These are phyloP conservation scores for Cylindrodendrum hubeiense DNA, from an alignment of 2,329 filamentous ascomycete species.

Conservation along the genomic window DNA sequence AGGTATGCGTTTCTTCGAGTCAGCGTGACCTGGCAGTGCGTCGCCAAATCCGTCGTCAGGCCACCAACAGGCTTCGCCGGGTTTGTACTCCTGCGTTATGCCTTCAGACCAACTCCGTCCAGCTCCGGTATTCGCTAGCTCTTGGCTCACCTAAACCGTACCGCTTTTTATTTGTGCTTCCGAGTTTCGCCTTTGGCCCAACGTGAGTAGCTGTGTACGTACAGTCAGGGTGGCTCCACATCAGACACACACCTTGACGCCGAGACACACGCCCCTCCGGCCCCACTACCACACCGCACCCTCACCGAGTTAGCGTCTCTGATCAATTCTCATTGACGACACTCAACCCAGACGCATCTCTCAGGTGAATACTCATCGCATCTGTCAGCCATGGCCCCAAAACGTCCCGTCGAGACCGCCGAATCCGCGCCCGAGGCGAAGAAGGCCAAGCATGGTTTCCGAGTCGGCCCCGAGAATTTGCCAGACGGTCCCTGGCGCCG, in stretches of 20 bases:
- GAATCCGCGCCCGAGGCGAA: slow-evolving; percentile 56
- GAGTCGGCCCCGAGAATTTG: slow-evolving; percentile 88
- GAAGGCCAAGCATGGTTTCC: slow-evolving; percentile 78
- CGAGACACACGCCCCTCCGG: slow-evolving; percentile 6
- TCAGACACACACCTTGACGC: background rate
- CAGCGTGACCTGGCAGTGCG: slow-evolving; percentile 15
- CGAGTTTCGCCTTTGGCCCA: slow-evolving; percentile 19
- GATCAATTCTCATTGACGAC: slow-evolving; percentile 30
- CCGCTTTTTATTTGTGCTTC: background rate
- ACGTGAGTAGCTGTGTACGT: background rate
- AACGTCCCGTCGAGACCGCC: slow-evolving; percentile 45
- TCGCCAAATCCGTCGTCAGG: slow-evolving; percentile 17
- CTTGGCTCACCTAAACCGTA: background rate
- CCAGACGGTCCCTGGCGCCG: slow-evolving; percentile 90
- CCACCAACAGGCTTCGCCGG: slow-evolving; percentile 3
- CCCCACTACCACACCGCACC: slow-evolving; percentile 14
- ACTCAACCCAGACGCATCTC: slow-evolving; percentile 8
- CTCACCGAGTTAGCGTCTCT: slow-evolving; percentile 13
- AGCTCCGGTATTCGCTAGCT: background rate
- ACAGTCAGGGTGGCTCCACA: background rate
- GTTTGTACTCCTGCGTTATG: slow-evolving; percentile 1
- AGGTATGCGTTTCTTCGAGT: background rate
- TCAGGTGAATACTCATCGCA: slow-evolving; percentile 21
- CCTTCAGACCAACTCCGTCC: background rate
- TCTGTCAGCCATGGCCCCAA: slow-evolving; percentile 46